Conservation (phyloP, 805 yeast genomes). For the Kodamaea kakaduensis region DNA sequence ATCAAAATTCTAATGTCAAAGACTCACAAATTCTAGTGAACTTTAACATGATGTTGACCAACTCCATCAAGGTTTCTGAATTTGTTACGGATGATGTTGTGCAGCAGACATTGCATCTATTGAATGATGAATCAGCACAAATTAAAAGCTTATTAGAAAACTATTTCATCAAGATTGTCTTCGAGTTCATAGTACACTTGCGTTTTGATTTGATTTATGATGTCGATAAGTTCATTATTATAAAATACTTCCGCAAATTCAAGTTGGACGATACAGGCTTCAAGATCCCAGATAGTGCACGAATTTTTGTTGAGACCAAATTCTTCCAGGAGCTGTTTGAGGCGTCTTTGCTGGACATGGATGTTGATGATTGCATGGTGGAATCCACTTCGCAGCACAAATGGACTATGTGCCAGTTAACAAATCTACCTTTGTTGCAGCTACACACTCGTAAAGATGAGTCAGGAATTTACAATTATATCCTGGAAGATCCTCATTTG, state of each 20-base stretch:
- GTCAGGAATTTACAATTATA: constrained; percentile 26
- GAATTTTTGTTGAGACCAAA: constrained; percentile 26
- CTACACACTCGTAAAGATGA: constrained; percentile 32
- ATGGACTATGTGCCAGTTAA: constrained; percentile 37
- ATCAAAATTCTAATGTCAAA: constrained; percentile 15
- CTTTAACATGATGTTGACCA: constrained; percentile 19
- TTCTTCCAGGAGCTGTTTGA: constrained; percentile 32
- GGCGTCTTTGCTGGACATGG: constrained; percentile 14
- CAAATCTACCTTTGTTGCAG: constrained; percentile 34
- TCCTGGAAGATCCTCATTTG: constrained; percentile 11
- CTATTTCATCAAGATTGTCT: constrained; percentile 19
- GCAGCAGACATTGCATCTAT: constrained; percentile 1
- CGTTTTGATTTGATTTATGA: constrained; percentile 8
- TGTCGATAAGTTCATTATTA: constrained; percentile 22
- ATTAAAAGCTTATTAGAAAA: constrained; percentile 16
- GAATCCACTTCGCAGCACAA: constrained; percentile 30
- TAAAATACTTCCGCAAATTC: constrained; percentile 13
- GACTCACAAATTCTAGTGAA: constrained; percentile 20
- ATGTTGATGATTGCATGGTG: constrained; percentile 15
- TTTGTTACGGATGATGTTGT: constrained; percentile 4
- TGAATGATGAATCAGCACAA: constrained; percentile 17
- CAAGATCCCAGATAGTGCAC: constrained; percentile 13
- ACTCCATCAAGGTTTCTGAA: constrained; percentile 13
- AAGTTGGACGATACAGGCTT: constrained; percentile 2
- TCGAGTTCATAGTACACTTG: constrained; percentile 7